Evolutionary conservation across 352 stramenopile species (phyloP).

Genomic region (Halophytophthora batemanensis): DNA sequence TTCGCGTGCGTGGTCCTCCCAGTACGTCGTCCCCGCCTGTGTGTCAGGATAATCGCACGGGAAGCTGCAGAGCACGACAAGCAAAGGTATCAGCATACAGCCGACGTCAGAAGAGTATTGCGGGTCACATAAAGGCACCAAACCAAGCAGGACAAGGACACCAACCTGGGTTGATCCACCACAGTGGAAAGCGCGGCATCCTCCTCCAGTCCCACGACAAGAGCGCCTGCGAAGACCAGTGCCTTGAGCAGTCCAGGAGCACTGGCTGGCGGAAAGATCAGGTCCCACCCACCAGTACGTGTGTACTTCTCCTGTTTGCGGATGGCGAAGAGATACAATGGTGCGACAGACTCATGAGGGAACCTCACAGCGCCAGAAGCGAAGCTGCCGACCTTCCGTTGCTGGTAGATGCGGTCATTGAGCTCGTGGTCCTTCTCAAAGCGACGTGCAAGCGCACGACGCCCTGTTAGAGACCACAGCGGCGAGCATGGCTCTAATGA

Average conservation of each 20-base stretch:
- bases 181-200: conserved; percentile 55
- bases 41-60: conserved; percentile 78
- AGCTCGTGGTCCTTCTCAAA: conserved; percentile 66
- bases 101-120: neutral
- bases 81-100: too few relatives aligned
- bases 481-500: conserved; percentile 31
- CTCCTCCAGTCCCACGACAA: conserved; percentile 76
- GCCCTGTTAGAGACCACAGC: conserved; percentile 57
- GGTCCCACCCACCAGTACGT: conserved; percentile 60
- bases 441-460: conserved; percentile 18
- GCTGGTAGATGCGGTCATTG: conserved; percentile 38
- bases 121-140: neutral
- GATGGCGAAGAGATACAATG: conserved; percentile 45
- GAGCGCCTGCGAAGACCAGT: conserved; percentile 55
- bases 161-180: conserved; percentile 41
- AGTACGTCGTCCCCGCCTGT: conserved; percentile 49
- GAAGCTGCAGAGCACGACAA: conserved; percentile 42
- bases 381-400: conserved; percentile 20
- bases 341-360: conserved; percentile 1
- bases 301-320: conserved; percentile 38
- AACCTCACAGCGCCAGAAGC: conserved; percentile 1
- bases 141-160: conserved; percentile 1
- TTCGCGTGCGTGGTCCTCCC: conserved; percentile 27
- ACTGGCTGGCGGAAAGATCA: conserved; percentile 45
- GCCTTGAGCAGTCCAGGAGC: conserved; percentile 54